phyloP scores from a whole-genome alignment of 352 stramenopile genomes.

The Phytopythium litorale region DNA sequence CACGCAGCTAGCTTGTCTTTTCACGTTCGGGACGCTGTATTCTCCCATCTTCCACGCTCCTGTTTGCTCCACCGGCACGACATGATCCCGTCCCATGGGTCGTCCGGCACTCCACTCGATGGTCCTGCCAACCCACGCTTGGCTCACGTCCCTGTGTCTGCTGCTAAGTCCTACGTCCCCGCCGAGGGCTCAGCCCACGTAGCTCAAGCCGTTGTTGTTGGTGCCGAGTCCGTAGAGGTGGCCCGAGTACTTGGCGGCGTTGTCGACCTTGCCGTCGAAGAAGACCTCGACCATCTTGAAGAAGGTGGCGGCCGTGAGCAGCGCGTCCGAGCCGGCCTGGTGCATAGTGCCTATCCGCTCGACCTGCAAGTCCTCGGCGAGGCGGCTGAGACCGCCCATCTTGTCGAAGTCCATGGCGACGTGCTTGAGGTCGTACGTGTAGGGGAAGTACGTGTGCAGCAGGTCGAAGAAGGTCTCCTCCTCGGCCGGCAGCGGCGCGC shows the following conservation, averaged over 20 bases:
- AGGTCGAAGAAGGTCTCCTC: constrained; percentile 96
- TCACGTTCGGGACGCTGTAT: not conserved
- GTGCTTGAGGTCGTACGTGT: constrained; percentile 99
- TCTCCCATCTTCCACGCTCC: not conserved
- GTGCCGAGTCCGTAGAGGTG: constrained; percentile 84
- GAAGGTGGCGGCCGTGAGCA: constrained; percentile 94
- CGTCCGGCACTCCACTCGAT: not conserved
- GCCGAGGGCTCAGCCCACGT: not conserved
- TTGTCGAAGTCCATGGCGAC: constrained; percentile 97
- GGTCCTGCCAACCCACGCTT: not conserved
- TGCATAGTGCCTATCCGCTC: constrained; percentile 98
- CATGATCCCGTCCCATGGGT: not conserved
- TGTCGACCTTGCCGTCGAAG: constrained; percentile 84
- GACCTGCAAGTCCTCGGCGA: constrained; percentile 96
- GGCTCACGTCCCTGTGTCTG: not conserved
- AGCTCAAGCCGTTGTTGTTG: constrained; percentile 24
- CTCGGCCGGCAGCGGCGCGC: constrained; percentile 82
- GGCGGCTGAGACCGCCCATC: constrained; percentile 95
- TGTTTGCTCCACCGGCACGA: not conserved
- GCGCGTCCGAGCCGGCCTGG: constrained; percentile 97
- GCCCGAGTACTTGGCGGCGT: constrained; percentile 79
- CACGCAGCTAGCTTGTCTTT: not conserved
- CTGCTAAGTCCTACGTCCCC: not conserved
- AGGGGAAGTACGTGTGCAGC: constrained; percentile 98
- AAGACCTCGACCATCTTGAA: constrained; percentile 91